These are phyloP conservation scores for Trichosporon sp. DNA, from an alignment of 1,284 basidiomycete genomes.

Conservation along the genomic window DNA sequence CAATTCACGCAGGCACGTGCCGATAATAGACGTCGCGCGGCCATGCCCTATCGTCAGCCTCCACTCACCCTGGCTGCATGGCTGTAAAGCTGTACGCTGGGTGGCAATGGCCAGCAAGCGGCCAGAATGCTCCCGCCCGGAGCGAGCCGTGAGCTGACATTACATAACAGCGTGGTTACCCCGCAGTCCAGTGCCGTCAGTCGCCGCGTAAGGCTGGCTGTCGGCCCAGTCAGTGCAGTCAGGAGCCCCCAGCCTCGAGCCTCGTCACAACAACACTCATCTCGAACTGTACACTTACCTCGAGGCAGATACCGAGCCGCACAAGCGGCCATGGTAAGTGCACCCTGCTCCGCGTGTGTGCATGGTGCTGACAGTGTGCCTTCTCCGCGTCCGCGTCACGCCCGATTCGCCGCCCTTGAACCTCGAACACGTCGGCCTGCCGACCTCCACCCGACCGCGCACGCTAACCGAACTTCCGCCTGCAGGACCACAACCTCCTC, in stretches of 20 bases:
- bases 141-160: not conserved
- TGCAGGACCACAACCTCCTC: constrained; percentile 48
- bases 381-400: not conserved
- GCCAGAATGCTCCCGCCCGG: not conserved
- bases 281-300: not conserved
- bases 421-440: not conserved
- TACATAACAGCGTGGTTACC: constrained; percentile 1
- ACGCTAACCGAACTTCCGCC: not conserved
- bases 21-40: not conserved
- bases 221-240: not conserved
- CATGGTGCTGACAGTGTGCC: not conserved
- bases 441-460: not conserved
- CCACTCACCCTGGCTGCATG: too few species aligned
- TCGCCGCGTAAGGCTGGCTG: not conserved
- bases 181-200: not conserved
- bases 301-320: not conserved
- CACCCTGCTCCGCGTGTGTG: not conserved
- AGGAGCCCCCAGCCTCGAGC: not conserved
- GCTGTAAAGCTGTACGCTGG: too few species aligned
- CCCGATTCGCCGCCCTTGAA: not conserved
- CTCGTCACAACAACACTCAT: not conserved
- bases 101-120: not conserved
- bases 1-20: not conserved
- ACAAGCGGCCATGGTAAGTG: constrained; percentile 8
- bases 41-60: not conserved